phyloP scores from a whole-genome alignment of 108 stramenopile genomes.

The Cyclotella baltica region DNA sequence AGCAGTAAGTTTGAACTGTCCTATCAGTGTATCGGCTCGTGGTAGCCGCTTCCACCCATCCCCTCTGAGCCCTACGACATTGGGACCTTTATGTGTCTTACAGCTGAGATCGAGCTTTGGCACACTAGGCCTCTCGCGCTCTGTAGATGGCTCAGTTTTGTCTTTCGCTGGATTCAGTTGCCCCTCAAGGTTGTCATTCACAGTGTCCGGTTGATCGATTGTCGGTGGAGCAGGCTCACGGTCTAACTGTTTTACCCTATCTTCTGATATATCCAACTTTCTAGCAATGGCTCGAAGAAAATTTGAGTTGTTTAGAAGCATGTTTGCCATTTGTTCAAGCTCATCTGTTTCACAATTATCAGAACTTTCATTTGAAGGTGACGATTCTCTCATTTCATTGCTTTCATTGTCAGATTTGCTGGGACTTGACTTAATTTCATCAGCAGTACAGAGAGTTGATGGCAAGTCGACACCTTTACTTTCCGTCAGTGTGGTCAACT shows the following conservation, averaged over 20 bases:
- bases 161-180: not conserved
- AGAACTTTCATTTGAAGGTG: not conserved
- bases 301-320: slow-evolving; percentile 35
- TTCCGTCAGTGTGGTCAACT: not conserved
- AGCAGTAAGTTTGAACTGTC: slow-evolving; percentile 34
- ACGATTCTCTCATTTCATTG: not conserved
- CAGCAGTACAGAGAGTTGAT: not conserved
- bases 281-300: slow-evolving; percentile 51
- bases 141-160: not conserved
- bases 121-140: not conserved
- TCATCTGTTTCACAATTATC: slow-evolving; percentile 5
- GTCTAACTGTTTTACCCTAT: slow-evolving; percentile 35
- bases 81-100: slow-evolving; percentile 8
- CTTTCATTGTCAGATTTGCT: not conserved
- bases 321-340: slow-evolving; percentile 44
- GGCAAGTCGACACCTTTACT: not conserved
- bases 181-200: not conserved
- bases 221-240: slow-evolving; percentile 1
- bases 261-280: slow-evolving; percentile 44
- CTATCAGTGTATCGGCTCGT: slow-evolving; percentile 26
- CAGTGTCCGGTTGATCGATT: not conserved
- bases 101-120: slow-evolving; percentile 32
- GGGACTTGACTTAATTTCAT: not conserved
- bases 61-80: slow-evolving; percentile 28
- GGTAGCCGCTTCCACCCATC: slow-evolving; percentile 48